Conservation (phyloP, 2,329 filamentous ascomycete species). For the Diatrype stigma region DNA sequence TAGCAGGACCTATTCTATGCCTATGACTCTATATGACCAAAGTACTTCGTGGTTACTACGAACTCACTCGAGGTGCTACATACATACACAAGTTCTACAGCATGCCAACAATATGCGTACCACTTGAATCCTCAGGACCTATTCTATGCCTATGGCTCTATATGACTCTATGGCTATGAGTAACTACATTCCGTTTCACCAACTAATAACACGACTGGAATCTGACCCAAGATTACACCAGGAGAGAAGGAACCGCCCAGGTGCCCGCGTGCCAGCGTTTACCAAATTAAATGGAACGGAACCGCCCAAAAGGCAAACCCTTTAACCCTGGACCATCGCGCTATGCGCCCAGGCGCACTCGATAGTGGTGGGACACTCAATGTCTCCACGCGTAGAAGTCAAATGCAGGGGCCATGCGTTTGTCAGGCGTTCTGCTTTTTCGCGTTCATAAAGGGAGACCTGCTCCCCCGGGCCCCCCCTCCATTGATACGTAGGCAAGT, state of each 20-base stretch:
- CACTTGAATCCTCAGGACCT: too few species aligned
- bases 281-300: constrained; percentile 2
- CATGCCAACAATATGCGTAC: too few species aligned
- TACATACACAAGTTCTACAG: too few species aligned
- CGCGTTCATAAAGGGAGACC: constrained; percentile 24
- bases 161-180: too few species aligned
- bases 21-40: too few species aligned
- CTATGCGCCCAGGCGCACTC: constrained; percentile 4
- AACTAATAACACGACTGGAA: constrained; percentile 28
- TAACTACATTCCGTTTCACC: constrained; percentile 6
- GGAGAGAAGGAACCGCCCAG: constrained; percentile 8
- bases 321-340: constrained; percentile 4
- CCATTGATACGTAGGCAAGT: neutral
- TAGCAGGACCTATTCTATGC: too few species aligned
- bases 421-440: constrained; percentile 13
- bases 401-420: constrained; percentile 13
- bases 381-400: constrained; percentile 25
- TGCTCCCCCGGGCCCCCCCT: constrained; percentile 11
- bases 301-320: constrained; percentile 8
- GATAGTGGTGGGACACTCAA: constrained; percentile 7
- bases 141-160: too few species aligned
- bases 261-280: neutral
- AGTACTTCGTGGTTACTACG: too few species aligned
- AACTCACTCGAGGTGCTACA: too few species aligned
- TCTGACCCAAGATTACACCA: constrained; percentile 10